A percentile compares a stretch with the other conserved stretches of the same genome.
Conservation (phyloP, 345 rosid species). For the Dipteronia dyeriana region DNA sequence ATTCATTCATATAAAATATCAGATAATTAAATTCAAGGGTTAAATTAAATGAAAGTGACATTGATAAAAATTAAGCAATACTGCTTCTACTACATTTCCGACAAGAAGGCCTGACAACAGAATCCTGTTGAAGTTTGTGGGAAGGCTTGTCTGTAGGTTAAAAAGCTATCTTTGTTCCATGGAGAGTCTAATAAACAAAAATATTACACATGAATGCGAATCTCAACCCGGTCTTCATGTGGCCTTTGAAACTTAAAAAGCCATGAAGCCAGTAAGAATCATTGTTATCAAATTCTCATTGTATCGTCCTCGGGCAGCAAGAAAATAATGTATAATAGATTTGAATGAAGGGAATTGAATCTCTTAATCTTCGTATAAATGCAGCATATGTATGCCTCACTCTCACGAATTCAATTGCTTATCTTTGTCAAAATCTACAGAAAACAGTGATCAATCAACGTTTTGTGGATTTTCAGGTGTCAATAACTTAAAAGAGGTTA, state of each 20-base stretch:
- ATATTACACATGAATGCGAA: not conserved
- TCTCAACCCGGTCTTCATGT: not conserved
- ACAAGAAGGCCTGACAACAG: not conserved
- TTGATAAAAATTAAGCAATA: not conserved
- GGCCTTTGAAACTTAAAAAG: not conserved
- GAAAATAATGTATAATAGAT: not conserved
- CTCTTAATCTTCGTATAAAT: not conserved
- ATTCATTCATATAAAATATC: not conserved
- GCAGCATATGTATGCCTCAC: not conserved
- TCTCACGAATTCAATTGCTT: not conserved
- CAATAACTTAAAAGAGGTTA: not conserved
- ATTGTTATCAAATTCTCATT: not conserved
- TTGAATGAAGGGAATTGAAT: not conserved
- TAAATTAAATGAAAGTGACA: not conserved
- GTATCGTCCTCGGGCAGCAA: not conserved
- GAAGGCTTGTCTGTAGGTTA: not conserved
- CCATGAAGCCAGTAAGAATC: not conserved
- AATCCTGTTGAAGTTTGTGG: not conserved
- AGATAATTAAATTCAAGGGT: not conserved
- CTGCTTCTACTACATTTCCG: not conserved
- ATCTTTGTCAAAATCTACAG: slow-evolving; percentile 11
- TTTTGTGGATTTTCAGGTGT: not conserved
- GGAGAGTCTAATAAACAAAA: not conserved
- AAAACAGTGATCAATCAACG: not conserved
- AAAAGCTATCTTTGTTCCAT: not conserved